Conservation (phyloP, 2,329 filamentous ascomycete species). For the Tolypocladium paradoxum region DNA sequence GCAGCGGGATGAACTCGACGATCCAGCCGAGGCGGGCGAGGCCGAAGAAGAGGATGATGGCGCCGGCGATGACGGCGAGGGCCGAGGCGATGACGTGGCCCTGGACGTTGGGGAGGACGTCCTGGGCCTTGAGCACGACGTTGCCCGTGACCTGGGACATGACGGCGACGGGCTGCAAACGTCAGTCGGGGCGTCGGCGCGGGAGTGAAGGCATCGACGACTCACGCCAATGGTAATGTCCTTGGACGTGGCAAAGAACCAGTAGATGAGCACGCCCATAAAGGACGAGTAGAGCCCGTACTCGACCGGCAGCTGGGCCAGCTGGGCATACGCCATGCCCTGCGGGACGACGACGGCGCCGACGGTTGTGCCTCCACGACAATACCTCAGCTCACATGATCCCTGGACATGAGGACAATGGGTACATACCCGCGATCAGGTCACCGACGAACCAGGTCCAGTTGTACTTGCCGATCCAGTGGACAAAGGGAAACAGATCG, state of each 20-base stretch:
- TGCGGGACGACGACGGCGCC: conserved; percentile 45
- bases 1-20: conserved; percentile 42
- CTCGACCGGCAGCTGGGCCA: conserved; percentile 36
- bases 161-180: conserved; percentile 37
- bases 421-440: conserved; percentile 28
- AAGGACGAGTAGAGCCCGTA: conserved; percentile 64
- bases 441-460: conserved; percentile 35
- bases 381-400: no score
- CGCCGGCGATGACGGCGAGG: conserved; percentile 35
- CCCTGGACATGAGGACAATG: background rate
- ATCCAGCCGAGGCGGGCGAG: conserved; percentile 41
- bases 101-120: conserved; percentile 24
- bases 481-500: conserved; percentile 36
- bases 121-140: conserved; percentile 29
- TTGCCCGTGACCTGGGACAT: conserved; percentile 42
- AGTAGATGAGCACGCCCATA: conserved; percentile 90
- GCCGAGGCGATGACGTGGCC: conserved; percentile 35
- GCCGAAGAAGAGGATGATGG: conserved; percentile 37
- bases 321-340: conserved; percentile 40
- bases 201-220: conserved; percentile 8
- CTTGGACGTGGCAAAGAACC: conserved; percentile 96
- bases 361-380: conserved; percentile 28
- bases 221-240: conserved; percentile 74
- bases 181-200: conserved; percentile 5
- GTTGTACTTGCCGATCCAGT: conserved; percentile 41